A percentile compares a stretch with the other conserved stretches of the same genome.
phyloP scores from a whole-genome alignment of 2,329 filamentous ascomycete genomes.

The Dactylellina haptotyla region DNA sequence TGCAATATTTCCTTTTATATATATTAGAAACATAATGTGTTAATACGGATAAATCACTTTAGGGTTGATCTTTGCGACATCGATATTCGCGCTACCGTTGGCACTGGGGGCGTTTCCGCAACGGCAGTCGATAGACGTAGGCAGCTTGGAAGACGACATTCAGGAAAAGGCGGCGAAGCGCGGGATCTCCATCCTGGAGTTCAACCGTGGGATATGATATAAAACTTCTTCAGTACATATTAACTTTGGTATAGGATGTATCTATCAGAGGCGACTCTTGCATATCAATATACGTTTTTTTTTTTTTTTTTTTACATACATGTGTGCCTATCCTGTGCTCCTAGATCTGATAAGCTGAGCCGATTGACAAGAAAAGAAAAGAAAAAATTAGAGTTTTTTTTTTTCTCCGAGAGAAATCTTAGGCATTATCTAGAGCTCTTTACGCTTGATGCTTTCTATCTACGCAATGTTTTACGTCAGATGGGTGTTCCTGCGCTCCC shows the following conservation, averaged over 20 bases:
- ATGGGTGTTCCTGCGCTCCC: conserved; percentile 6
- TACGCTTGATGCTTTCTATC: not conserved
- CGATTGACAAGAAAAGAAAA: not conserved
- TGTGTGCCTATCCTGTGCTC: not conserved
- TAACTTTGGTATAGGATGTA: too few species aligned
- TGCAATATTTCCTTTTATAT: not conserved
- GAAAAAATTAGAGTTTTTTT: conserved; percentile 2
- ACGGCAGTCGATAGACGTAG: conserved; percentile 80
- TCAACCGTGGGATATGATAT: conserved; percentile 87
- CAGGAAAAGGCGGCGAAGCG: conserved; percentile 77
- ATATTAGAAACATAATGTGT: not conserved
- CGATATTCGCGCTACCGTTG: conserved; percentile 85
- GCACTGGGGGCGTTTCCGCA: conserved; percentile 93
- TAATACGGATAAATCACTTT: conserved; percentile 8
- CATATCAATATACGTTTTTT: not conserved
- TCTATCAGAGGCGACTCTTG: not conserved
- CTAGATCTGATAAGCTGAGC: conserved; percentile 8
- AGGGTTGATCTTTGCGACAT: conserved; percentile 82
- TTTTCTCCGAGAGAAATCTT: conserved; percentile 10
- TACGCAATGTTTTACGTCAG: conserved; percentile 21
- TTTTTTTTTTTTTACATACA: not conserved
- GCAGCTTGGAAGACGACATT: conserved; percentile 85
- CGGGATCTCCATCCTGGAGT: conserved; percentile 81
- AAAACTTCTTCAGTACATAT: not conserved
- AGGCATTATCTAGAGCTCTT: conserved; percentile 30